A percentile compares a stretch with the other conserved stretches of the same genome.
phyloP scores from a whole-genome alignment of 352 stramenopile species.

The Hyaloperonospora brassicae region DNA sequence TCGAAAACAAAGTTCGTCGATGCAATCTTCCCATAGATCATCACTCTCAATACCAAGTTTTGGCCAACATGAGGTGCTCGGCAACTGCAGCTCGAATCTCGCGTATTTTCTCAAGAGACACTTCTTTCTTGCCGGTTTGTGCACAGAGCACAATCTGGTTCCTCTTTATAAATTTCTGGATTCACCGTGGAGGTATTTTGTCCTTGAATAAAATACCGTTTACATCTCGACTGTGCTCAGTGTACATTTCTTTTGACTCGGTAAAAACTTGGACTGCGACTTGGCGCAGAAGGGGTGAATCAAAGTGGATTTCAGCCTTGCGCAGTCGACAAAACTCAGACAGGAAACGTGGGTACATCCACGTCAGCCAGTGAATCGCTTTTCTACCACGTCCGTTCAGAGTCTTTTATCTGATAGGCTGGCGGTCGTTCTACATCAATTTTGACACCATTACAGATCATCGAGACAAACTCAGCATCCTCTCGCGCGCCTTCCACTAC shows the following conservation, averaged over 20 bases:
- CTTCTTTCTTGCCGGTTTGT: not conserved
- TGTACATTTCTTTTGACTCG: no score
- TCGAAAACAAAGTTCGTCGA: no score
- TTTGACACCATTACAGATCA: not conserved
- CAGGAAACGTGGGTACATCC: conserved; percentile 2
- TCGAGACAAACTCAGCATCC: not conserved
- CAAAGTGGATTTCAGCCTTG: not conserved
- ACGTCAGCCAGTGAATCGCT: not conserved
- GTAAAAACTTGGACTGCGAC: no score
- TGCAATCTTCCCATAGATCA: not conserved
- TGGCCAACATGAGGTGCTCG: not conserved
- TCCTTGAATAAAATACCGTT: no score
- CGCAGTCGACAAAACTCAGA: no score
- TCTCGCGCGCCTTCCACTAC: not conserved
- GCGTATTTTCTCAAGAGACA: no score
- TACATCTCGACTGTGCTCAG: no score
- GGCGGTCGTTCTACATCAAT: no score
- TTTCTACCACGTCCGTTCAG: not conserved
- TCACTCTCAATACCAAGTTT: not conserved
- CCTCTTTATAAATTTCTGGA: conserved; percentile 3
- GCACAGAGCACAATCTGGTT: conserved; percentile 5
- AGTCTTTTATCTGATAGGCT: not conserved
- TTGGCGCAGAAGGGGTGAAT: no score
- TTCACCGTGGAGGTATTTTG: conserved; percentile 2
- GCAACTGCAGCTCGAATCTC: no score